Evolutionary conservation across 352 stramenopile species (phyloP).

Genomic region (Phytopythium aichiense): DNA sequence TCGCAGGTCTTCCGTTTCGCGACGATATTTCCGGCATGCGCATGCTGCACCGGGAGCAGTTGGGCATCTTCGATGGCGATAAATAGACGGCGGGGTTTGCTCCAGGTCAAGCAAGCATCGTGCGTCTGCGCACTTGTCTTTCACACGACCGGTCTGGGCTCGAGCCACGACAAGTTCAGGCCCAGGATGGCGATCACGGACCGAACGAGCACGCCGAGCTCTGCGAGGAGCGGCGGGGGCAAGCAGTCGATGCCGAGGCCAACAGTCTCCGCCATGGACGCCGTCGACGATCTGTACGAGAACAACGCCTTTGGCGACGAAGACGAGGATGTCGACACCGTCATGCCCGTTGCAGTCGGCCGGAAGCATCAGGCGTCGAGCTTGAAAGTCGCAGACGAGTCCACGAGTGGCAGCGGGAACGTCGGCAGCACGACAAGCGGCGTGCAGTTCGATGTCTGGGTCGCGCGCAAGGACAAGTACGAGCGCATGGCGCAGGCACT

Average conservation of each 20-base stretch:
- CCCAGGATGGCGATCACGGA: conserved; percentile 2
- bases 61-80: background rate
- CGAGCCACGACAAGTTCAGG: too few relatives aligned
- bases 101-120: background rate
- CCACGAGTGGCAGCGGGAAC: conserved; percentile 9
- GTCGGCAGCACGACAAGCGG: conserved; percentile 8
- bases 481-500: conserved; percentile 68
- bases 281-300: conserved; percentile 76
- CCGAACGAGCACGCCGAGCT: background rate
- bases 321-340: conserved; percentile 20
- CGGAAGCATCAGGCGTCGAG: conserved; percentile 8
- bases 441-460: conserved; percentile 80
- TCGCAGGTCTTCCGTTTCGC: conserved; percentile 4
- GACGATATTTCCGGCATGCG: background rate
- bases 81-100: background rate
- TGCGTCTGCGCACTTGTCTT: conserved; percentile 2
- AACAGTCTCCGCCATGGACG: conserved; percentile 27
- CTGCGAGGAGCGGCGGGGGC: background rate
- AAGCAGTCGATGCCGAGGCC: conserved; percentile 23
- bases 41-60: background rate
- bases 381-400: conserved; percentile 8
- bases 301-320: conserved; percentile 72
- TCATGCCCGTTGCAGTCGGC: conserved; percentile 7
- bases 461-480: conserved; percentile 85
- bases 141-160: background rate